Base-by-base conservation (phyloP, 2,329 filamentous ascomycete genomes). In the Xylariaceae sp. region DNA sequence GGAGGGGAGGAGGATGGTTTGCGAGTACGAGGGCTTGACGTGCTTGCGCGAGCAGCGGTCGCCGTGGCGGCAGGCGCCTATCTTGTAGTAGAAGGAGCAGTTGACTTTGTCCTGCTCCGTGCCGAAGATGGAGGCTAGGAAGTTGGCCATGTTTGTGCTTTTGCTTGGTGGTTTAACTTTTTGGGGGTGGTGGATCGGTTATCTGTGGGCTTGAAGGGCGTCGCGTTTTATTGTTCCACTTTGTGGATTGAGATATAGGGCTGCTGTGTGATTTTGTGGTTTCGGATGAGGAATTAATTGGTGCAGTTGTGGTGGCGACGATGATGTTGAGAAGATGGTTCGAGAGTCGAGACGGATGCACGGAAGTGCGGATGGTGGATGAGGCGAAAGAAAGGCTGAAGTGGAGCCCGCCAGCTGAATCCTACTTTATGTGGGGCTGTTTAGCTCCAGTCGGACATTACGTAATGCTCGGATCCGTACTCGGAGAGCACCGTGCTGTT, bases 71-170 rank as follows among this genome's bases (percentile, higher is more conserved):
- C 94, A 99, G 51, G 94, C 94, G 71, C 94, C 94, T 74, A 99
- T 99, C 80, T 99, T 99, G 88, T 96, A 92, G 85, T 99, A 99
- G 84, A 99, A 99, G 54, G 88, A 94, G 83, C 94, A 96, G 83
- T 97, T 96, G 79, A 96, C 92, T 72, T 92, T 99, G 85, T 99
- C 94, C 75, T 97, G 94, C 81, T 99, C 94, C 29, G 94, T 99
- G 69, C 94, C 94, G 80, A 99, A 99, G 77, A 99, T 99, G 71
- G 91, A 96, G 68, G 94, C 94, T 72, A 99, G 88, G 72, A 96
- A 97, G 80, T 96, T 96, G 69, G 92, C 92, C 92, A 96, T 96
- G 22, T 43, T 37, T 48, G 41, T 5, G 13, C 32, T 39, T 34
- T 10, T 10, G 9, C 13, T 34, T 13, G 13, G 32, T 15, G 32